Base-by-base conservation (phyloP, 306 rosid species). In the Quercus parvula region DNA sequence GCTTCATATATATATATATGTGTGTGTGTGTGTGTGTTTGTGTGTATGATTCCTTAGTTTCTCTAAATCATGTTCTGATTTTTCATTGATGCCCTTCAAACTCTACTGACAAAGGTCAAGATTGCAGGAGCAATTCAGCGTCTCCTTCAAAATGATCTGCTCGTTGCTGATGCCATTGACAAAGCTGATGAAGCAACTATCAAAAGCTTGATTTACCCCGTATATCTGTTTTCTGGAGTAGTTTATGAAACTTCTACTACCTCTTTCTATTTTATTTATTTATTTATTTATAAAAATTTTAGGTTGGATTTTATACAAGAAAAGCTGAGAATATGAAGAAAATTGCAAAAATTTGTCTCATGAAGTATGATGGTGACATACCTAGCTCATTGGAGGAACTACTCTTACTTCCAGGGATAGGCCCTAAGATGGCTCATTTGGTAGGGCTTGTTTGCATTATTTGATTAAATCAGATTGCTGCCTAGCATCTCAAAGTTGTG, bases 371-470 rank as follows among this genome's bases (percentile, higher is more conserved):
- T 59, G 97, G 97, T 62, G 99, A 94, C 84, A 90, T 94, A 88
- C 97, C 99, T 61, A 81, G 84, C 82, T 79, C 97, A 64, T 82
- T 92, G 78, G 92, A 88, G 83, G 97, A 92, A 67, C 92, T 94
- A 64, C 99, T 94, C 74, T 81, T 82, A 61, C 97, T 94, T 75
- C 97, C 97, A 56, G 97, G 99, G 66, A 94, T 94, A 71, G 99
- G 99, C 71, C 99, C 99, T 70, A 94, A 94, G 90, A 94, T 94
- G 86, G 99, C 97, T 81, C 97, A 94, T 88, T 84, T 94, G 95
- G 97, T 94, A 85, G 74, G 79, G 69, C 63, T 52, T 76, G 38
- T 64, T 67, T 49, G 74, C 73, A 28, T 77, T 66, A 5, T 28
- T 74, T 30, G 22, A 77, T 75, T 35, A 66, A 81, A 83, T 75